Percentiles rank a stretch among this genome's conserved stretches.
Evolutionary conservation across 306 rosid species (phyloP).

Genomic region (Alnus glutinosa): DNA sequence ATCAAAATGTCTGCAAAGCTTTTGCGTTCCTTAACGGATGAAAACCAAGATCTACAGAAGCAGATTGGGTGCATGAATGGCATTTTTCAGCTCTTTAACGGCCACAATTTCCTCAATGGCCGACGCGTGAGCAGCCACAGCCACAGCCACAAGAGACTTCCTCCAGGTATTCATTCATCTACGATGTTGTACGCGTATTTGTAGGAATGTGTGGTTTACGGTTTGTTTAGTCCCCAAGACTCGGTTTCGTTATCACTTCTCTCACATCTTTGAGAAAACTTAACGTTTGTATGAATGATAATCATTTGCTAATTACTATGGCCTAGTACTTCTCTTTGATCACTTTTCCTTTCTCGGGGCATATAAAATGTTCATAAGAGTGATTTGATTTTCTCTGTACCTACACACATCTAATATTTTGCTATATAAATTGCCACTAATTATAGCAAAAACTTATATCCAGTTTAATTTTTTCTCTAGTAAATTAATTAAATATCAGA

Average conservation of each 20-base stretch:
- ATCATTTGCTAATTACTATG: not conserved
- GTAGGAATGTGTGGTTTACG: not conserved
- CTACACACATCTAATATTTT: too few species aligned
- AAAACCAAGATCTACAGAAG: constrained; percentile 72
- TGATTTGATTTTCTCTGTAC: not conserved
- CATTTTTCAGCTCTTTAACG: constrained; percentile 76
- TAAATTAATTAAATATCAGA: too few species aligned
- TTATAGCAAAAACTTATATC: too few species aligned
- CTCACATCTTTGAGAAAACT: not conserved
- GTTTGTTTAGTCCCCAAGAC: not conserved
- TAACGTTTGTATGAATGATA: not conserved
- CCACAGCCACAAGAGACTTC: constrained; percentile 40
- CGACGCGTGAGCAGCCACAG: constrained; percentile 35
- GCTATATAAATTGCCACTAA: not conserved
- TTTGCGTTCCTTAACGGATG: constrained; percentile 49
- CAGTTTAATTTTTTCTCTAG: too few species aligned
- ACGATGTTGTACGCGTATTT: not conserved
- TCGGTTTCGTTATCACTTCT: not conserved
- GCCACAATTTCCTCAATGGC: constrained; percentile 59
- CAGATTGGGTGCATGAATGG: constrained; percentile 87
- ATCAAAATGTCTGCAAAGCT: constrained; percentile 65
- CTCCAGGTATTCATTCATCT: constrained; percentile 41
- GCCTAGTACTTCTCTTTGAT: too few species aligned
- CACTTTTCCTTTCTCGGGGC: too few species aligned
- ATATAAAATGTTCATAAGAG: too few species aligned